Base-by-base conservation (phyloP, 257 asterid species). In the Nemophila menziesii region DNA sequence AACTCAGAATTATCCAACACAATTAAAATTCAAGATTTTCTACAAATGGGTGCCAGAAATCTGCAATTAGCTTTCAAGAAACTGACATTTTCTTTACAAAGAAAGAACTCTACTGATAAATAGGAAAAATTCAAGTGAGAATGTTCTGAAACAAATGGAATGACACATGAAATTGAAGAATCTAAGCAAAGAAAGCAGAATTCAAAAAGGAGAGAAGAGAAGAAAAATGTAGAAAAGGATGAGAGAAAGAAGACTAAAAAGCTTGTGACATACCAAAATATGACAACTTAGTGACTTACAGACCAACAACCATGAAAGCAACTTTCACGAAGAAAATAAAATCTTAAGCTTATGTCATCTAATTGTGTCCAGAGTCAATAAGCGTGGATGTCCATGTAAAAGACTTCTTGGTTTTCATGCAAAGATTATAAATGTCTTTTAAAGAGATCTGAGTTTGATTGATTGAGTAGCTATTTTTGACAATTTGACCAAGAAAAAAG, bases 201-300 rank as follows among this genome's bases (percentile, higher is more conserved):
- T 20, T 7, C 8, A 50, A 61, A 13, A 26, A 44, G 13, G 52
- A 41, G 47, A 50, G 53, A 36, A 39, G 49, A 51, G 9, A 57
- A 40, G 44, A 39, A 13, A 44, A 46, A 33, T 40, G 24, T 8
- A 39, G 60, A 50, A 26, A 65, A 24, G 40, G 57, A 56, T 56
- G 10, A 57, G 48, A 55, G 60, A 29, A 57, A 48, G 42, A 58
- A 66, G 49, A 56, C 61, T 46, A 43, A 46, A 61, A 59, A 45
- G 52, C 65, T 27, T 46, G 42, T 62, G 37, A 49, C 39, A 38
- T 42, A 52, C 50, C 69, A 39, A 41, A 60, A 52, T 61, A 34
- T 44, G 27, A 48, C 61, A 46, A 40, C 43, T 46, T 37, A 17
- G 18, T 20, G n/a, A 2, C 4, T 29, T 33, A 42, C n/a, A 48